phyloP scores from a whole-genome alignment of 2,329 filamentous ascomycete species.

The Botryotinia convoluta region DNA sequence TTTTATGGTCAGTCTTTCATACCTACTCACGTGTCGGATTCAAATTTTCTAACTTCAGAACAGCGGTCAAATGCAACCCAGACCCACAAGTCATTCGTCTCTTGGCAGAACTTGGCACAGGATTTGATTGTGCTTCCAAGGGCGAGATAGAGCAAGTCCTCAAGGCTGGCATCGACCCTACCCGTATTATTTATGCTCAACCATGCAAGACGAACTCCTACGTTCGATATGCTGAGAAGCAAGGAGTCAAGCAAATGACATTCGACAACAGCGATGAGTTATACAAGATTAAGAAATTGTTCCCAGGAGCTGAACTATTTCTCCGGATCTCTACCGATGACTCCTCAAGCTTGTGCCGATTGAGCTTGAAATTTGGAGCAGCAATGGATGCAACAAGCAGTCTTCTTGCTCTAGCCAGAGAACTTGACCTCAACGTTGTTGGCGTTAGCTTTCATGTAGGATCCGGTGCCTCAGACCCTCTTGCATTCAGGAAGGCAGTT shows the following conservation, averaged over 20 bases:
- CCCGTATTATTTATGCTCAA: conserved; percentile 97
- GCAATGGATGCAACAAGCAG: conserved; percentile 76
- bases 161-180: conserved; percentile 75
- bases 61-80: conserved; percentile 98
- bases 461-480: conserved; percentile 91
- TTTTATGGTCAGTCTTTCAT: conserved; percentile 73
- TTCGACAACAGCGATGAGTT: conserved; percentile 98
- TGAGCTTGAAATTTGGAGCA: conserved; percentile 97
- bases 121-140: conserved; percentile 98
- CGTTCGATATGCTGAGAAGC: conserved; percentile 80
- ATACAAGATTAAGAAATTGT: conserved; percentile 94
- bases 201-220: conserved; percentile 99
- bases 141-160: conserved; percentile 92
- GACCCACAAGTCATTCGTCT: conserved; percentile 86
- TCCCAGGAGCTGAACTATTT: conserved; percentile 84
- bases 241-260: conserved; percentile 95
- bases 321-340: conserved; percentile 96
- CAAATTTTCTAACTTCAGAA: conserved; percentile 24
- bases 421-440: conserved; percentile 84
- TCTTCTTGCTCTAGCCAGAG: conserved; percentile 75
- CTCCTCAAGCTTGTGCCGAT: conserved; percentile 85
- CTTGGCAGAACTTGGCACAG: conserved; percentile 82
- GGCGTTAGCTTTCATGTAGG: conserved; percentile 98
- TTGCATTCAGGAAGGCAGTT: conserved; percentile 86
- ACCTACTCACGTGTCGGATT: neutral